Evolutionary conservation across 371 early-diverging fungal species (phyloP).

Genomic region (Mortierella sp.): DNA sequence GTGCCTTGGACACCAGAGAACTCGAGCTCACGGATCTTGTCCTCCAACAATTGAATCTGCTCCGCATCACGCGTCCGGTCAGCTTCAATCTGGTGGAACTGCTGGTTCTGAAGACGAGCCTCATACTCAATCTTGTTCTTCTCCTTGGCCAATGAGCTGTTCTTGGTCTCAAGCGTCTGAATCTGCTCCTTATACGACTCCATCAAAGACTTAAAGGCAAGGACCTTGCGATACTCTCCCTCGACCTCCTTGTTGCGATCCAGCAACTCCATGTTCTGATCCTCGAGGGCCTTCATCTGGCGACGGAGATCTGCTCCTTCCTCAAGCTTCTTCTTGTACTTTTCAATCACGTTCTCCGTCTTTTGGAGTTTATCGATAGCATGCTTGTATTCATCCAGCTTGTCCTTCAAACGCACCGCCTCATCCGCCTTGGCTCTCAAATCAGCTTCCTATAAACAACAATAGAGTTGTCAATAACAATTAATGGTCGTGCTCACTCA

Average conservation of each 20-base stretch:
- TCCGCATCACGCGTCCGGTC: slow-evolving; percentile 79
- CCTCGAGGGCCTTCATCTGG: slow-evolving; percentile 85
- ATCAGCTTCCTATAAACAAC: slow-evolving; percentile 65
- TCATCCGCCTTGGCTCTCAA: slow-evolving; percentile 73
- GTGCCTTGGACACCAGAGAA: slow-evolving; percentile 66
- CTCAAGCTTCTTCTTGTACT: slow-evolving; percentile 95
- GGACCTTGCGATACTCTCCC: slow-evolving; percentile 88
- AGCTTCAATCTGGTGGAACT: slow-evolving; percentile 74
- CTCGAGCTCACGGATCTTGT: slow-evolving; percentile 86
- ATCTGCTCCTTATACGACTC: slow-evolving; percentile 92
- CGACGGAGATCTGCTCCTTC: slow-evolving; percentile 84
- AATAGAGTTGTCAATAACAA: slow-evolving; percentile 5
- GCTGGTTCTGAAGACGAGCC: slow-evolving; percentile 71
- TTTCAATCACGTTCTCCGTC: slow-evolving; percentile 93
- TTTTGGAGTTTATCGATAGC: slow-evolving; percentile 91
- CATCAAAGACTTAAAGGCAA: slow-evolving; percentile 83
- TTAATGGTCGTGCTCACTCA: background rate
- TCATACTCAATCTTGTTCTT: slow-evolving; percentile 83
- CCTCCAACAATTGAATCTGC: slow-evolving; percentile 83
- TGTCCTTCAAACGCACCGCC: slow-evolving; percentile 81
- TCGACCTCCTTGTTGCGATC: slow-evolving; percentile 82
- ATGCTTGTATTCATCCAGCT: slow-evolving; percentile 91
- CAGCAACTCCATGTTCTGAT: slow-evolving; percentile 77
- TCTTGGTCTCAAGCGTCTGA: slow-evolving; percentile 78
- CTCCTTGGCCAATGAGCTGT: slow-evolving; percentile 74